Conservation (phyloP, 164 flowering plant species). For the Euptelea pleiosperma region DNA sequence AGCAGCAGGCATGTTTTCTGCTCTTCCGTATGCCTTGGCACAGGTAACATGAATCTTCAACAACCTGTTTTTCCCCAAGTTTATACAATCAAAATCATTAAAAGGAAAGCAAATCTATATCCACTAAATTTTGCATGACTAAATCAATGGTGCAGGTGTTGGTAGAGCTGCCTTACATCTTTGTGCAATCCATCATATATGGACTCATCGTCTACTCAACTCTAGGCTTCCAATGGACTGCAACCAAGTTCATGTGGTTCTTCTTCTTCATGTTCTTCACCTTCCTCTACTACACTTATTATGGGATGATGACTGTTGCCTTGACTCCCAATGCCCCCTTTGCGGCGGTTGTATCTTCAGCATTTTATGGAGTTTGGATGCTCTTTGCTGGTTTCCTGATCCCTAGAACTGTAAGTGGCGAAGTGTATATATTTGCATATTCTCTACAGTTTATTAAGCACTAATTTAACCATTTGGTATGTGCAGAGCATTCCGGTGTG, state of each 20-base stretch:
- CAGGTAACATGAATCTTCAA: constrained; percentile 13
- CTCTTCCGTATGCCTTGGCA: constrained; percentile 22
- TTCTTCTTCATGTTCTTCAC: constrained; percentile 34
- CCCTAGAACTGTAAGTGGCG: constrained; percentile 25
- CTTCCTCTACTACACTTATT: constrained; percentile 33
- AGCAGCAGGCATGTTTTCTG: constrained; percentile 25
- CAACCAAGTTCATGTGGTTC: constrained; percentile 30
- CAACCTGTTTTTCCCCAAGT: neutral
- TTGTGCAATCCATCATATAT: constrained; percentile 23
- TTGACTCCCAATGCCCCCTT: constrained; percentile 25
- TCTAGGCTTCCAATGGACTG: constrained; percentile 26
- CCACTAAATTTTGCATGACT: neutral
- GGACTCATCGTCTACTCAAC: constrained; percentile 24
- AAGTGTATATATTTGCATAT: neutral
- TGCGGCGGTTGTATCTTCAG: constrained; percentile 24
- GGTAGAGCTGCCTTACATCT: constrained; percentile 28
- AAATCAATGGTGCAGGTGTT: constrained; percentile 21
- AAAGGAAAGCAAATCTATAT: neutral
- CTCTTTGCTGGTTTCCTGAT: constrained; percentile 32
- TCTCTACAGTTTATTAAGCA: neutral
- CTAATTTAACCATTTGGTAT: constrained; percentile 1
- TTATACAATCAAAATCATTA: neutral
- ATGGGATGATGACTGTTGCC: constrained; percentile 35
- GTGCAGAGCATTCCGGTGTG: constrained; percentile 26
- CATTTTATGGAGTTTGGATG: constrained; percentile 34